Evolutionary conservation across 345 rosid genomes (phyloP), one percentile per base, ranked within the genome.

Genomic region (Brassica rapa): DNA sequence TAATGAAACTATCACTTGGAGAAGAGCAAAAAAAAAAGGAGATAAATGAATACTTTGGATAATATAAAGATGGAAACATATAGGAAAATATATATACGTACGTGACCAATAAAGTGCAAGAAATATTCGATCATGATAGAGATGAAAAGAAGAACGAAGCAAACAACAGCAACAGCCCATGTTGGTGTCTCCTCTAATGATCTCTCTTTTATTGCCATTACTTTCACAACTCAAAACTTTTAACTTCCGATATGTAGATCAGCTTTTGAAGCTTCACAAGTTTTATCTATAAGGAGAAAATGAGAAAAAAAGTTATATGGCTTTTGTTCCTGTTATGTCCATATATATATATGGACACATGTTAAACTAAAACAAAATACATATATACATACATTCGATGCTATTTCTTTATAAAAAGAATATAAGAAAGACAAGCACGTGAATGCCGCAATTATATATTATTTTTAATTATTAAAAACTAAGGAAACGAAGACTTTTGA

Each of bases 111-210:
- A 39, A 87, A 56, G 81, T 94, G 98, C 71, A 92, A 76, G 62
- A 82, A 46, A 68, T 85, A 90, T 73, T 94, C 98, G 14, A 92
- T 85, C 80, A 86, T 12, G 74, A 94, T 86, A 33, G 98, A 94
- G 60, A 92, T 81, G 68, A 80, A 84, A 73, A 94, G 72, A 80
- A 94, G 62, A 57, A 84, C 91, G 66, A 90, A 85, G 79, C 89
- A 91, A 53, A 94, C 98, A 62, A 80, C 86, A 60, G 98, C 98
- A 69, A 94, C 89, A 25, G 98, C 93, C 98, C 98, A 94, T 7
- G 98, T 94, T 30, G 98, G 87, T 2, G 98, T 94, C 41, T 86
- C 66, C 72, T 87, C 90, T 62, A 94, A 41, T 33, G 90, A 61
- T 19, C 90, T 75, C 61, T 85, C 89, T 76, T 82, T 71, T 24